Evolutionary conservation across 2,329 filamentous ascomycete species (phyloP).

Genomic region (Ceratocystis cacaofunesta): DNA sequence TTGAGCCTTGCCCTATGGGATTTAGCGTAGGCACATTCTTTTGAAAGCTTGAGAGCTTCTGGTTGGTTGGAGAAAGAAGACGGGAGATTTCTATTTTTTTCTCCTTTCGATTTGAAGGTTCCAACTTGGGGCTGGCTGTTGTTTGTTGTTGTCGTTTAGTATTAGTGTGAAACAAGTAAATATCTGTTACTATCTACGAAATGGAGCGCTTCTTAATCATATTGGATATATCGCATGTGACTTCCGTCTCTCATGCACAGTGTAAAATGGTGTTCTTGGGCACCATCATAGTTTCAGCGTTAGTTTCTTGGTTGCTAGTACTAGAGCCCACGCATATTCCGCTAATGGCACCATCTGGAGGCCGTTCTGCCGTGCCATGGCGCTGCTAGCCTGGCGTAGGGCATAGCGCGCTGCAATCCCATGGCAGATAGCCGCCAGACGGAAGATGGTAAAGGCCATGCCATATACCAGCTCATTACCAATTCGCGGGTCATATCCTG

Average conservation of each 20-base stretch:
- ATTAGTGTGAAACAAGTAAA: no score
- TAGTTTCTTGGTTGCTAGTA: conserved; percentile 31
- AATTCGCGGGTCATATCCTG: conserved; percentile 53
- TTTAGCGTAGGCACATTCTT: background rate
- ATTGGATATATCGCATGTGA: background rate
- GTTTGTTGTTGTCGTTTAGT: background rate
- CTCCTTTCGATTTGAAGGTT: background rate
- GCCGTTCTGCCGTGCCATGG: conserved; percentile 59
- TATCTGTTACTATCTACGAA: no score
- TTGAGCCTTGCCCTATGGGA: background rate
- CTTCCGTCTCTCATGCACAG: conserved; percentile 18
- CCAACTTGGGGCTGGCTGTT: background rate
- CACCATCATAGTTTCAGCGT: conserved; percentile 19
- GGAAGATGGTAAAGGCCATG: conserved; percentile 46
- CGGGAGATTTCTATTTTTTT: background rate
- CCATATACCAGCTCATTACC: conserved; percentile 43
- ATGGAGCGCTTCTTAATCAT: background rate
- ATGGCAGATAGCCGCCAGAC: conserved; percentile 52
- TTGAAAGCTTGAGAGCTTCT: background rate
- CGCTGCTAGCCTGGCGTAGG: conserved; percentile 74
- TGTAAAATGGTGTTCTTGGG: conserved; percentile 4
- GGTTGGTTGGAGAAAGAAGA: background rate
- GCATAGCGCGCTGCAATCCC: conserved; percentile 87
- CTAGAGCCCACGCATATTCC: conserved; percentile 62
- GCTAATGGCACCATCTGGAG: conserved; percentile 56